Evolutionary conservation across 257 asterid genomes (phyloP).

Genomic region (Fraxinus pennsylvanica): DNA sequence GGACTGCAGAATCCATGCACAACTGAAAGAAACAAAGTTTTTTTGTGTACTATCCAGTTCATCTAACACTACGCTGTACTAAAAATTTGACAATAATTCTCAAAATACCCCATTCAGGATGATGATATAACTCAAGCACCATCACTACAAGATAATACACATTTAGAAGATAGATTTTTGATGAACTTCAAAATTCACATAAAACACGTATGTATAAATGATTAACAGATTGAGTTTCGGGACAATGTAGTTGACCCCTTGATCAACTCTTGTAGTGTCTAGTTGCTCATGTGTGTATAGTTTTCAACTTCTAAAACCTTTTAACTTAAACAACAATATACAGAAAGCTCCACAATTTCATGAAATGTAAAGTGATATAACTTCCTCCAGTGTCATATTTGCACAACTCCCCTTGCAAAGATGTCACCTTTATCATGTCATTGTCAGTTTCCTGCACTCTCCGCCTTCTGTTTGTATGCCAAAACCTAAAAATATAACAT

Average conservation of each 20-base stretch:
- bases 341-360: constrained; percentile 14
- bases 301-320: constrained; percentile 16
- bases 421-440: constrained; percentile 4
- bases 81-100: too few species aligned
- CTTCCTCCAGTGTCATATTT: constrained; percentile 26
- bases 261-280: constrained; percentile 24
- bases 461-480: constrained; percentile 59
- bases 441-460: constrained; percentile 24
- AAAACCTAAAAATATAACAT: constrained; percentile 49
- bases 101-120: neutral
- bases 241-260: constrained; percentile 19
- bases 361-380: constrained; percentile 18
- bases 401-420: constrained; percentile 20
- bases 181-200: neutral
- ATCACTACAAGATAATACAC: neutral
- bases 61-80: too few species aligned
- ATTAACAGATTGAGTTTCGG: constrained; percentile 1
- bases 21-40: too few species aligned
- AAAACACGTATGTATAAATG: neutral
- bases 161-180: neutral
- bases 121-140: neutral
- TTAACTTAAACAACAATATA: constrained; percentile 26
- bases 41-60: too few species aligned
- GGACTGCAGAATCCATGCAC: too few species aligned
- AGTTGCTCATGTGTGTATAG: constrained; percentile 10